Percentiles rank a stretch among this genome's conserved stretches.
These are phyloP conservation scores for Erigeron canadensis DNA, from an alignment of 129 eudicot species.

Conservation along the genomic window DNA sequence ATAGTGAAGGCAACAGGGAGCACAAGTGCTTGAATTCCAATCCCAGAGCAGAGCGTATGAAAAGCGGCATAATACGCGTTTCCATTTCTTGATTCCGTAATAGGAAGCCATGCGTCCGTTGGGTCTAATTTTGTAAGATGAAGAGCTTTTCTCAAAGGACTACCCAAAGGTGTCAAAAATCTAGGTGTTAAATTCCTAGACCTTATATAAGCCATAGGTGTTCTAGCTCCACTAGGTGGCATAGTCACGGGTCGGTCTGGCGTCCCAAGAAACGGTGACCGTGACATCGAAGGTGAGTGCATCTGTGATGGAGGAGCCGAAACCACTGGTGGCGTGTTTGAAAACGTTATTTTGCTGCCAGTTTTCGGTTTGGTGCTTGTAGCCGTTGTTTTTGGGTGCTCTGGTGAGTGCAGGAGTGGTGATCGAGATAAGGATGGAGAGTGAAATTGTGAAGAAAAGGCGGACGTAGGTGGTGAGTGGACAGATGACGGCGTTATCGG, in stretches of 20 bases:
- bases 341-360: slow-evolving; percentile 20
- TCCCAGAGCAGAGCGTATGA: slow-evolving; percentile 58
- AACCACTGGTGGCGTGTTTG: slow-evolving; percentile 33
- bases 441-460: slow-evolving; percentile 27
- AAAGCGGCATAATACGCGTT: slow-evolving; percentile 53
- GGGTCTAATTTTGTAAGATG: slow-evolving; percentile 48
- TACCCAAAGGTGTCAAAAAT: slow-evolving; percentile 54
- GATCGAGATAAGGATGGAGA: slow-evolving; percentile 36
- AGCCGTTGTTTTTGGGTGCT: slow-evolving; percentile 10
- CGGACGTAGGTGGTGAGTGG: slow-evolving; percentile 24
- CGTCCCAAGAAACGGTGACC: slow-evolving; percentile 36
- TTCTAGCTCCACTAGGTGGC: slow-evolving; percentile 35
- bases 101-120: slow-evolving; percentile 63
- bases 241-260: slow-evolving; percentile 40
- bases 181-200: slow-evolving; percentile 48
- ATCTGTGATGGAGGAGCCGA: slow-evolving; percentile 46
- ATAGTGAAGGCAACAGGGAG: slow-evolving; percentile 60
- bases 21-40: slow-evolving; percentile 58
- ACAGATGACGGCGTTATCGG: slow-evolving; percentile 22
- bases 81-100: slow-evolving; percentile 59
- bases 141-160: slow-evolving; percentile 55
- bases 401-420: slow-evolving; percentile 32
- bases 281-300: slow-evolving; percentile 49
- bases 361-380: slow-evolving; percentile 23
- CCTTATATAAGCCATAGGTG: slow-evolving; percentile 36